These are phyloP conservation scores for Kodamaea ohmeri DNA, from an alignment of 1,139 yeast species.

Conservation along the genomic window DNA sequence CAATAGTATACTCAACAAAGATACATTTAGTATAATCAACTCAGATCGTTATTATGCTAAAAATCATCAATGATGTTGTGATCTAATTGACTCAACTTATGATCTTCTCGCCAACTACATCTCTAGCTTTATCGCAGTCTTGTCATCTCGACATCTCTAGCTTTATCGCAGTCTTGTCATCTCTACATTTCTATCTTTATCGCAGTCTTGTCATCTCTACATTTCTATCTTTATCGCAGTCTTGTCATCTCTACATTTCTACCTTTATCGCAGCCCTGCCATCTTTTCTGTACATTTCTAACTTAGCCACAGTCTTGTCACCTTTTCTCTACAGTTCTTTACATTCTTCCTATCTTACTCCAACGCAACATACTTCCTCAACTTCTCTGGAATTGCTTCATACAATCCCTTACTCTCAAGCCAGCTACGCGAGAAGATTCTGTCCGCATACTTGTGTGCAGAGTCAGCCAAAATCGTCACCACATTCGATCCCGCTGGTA, in stretches of 20 bases:
- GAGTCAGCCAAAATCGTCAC: conserved; percentile 86
- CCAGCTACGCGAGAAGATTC: conserved; percentile 78
- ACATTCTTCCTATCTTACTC: conserved; percentile 19
- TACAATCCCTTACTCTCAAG: conserved; percentile 65
- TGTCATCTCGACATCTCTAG: too few relatives aligned
- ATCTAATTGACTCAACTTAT: too few relatives aligned
- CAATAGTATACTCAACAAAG: too few relatives aligned
- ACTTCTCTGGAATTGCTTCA: conserved; percentile 64
- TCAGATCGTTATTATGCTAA: too few relatives aligned
- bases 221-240: not conserved
- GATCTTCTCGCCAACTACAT: too few relatives aligned
- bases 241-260: not conserved
- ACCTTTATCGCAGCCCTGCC: not conserved
- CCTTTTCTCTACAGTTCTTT: not conserved
- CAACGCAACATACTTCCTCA: conserved; percentile 59
- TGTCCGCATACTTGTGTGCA: conserved; percentile 82
- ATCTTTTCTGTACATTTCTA: not conserved
- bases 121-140: too few relatives aligned
- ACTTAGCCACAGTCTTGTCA: too few relatives aligned
- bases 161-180: too few relatives aligned
- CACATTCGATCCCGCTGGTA: conserved; percentile 79
- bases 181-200: not conserved
- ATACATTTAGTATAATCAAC: too few relatives aligned
- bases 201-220: not conserved
- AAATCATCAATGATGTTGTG: too few relatives aligned